Conservation (phyloP, 164 flowering plant genomes). For the Litsea cubeba region DNA sequence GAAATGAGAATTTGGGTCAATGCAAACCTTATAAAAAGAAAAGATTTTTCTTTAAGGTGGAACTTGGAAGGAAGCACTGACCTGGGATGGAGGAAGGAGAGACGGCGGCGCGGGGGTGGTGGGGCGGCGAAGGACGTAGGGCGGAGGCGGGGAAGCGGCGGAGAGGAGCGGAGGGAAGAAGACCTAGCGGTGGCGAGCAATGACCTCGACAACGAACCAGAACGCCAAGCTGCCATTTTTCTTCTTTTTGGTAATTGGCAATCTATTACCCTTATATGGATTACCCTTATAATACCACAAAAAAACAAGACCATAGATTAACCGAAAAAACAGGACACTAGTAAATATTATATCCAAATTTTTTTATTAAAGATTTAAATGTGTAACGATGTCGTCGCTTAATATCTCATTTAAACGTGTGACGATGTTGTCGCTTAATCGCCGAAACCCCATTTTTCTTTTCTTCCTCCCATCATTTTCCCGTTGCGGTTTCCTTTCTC, state of each 20-base stretch:
- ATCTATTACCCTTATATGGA: too few species aligned
- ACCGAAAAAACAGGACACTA: too few species aligned
- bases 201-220: slow-evolving; percentile 63
- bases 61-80: slow-evolving; percentile 9
- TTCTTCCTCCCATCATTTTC: too few species aligned
- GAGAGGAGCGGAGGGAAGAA: slow-evolving; percentile 44
- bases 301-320: too few species aligned
- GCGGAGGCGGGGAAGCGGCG: slow-evolving; percentile 51
- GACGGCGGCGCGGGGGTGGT: slow-evolving; percentile 46
- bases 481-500: too few species aligned
- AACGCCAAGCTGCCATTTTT: slow-evolving; percentile 68
- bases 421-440: too few species aligned
- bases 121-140: slow-evolving; percentile 45
- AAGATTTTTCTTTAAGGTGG: not conserved
- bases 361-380: too few species aligned
- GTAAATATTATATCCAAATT: too few species aligned
- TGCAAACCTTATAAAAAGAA: not conserved
- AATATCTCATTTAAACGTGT: too few species aligned
- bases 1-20: not conserved
- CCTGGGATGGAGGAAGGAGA: slow-evolving; percentile 58
- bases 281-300: too few species aligned
- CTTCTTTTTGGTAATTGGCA: not conserved
- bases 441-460: too few species aligned
- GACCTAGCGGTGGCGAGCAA: slow-evolving; percentile 57
- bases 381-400: too few species aligned